Conservation (phyloP, 2,329 filamentous ascomycete species). For the Chalara sp. region DNA sequence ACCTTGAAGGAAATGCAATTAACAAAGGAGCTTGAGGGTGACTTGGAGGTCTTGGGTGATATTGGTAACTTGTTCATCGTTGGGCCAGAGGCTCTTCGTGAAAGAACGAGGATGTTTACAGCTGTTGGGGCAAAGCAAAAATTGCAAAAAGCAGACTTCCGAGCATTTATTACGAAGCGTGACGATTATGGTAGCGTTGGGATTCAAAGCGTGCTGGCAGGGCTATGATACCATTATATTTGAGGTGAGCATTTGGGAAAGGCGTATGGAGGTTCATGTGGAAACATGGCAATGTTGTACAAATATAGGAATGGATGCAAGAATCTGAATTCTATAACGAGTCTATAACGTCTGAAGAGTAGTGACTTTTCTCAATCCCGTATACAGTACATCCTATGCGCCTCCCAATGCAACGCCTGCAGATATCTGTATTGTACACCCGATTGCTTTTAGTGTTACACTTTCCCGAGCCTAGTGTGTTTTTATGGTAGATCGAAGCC, state of each 20-base stretch:
- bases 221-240: constrained; percentile 20
- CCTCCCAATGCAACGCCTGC: constrained; percentile 19
- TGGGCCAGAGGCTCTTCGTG: constrained; percentile 68
- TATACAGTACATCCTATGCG: constrained; percentile 12
- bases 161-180: constrained; percentile 75
- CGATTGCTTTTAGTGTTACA: constrained; percentile 2
- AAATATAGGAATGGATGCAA: not conserved
- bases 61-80: constrained; percentile 96
- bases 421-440: constrained; percentile 9
- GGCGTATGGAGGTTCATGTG: not conserved
- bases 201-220: constrained; percentile 73
- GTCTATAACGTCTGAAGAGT: constrained; percentile 9
- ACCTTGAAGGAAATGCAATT: constrained; percentile 79
- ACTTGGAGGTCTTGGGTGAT: constrained; percentile 82
- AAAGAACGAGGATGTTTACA: constrained; percentile 56
- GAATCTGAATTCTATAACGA: not conserved
- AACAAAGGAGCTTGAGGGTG: constrained; percentile 57
- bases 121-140: constrained; percentile 41
- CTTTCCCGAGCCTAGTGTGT: constrained; percentile 2
- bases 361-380: constrained; percentile 14
- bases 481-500: constrained; percentile 60
- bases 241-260: not conserved
- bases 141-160: constrained; percentile 63
- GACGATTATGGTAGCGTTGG: constrained; percentile 78
- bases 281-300: not conserved